Percentiles rank a stretch among this genome's conserved stretches.
Evolutionary conservation across 225 moss, liverwort and hornwort species (phyloP).

Genomic region (Marchantia paleacea): DNA sequence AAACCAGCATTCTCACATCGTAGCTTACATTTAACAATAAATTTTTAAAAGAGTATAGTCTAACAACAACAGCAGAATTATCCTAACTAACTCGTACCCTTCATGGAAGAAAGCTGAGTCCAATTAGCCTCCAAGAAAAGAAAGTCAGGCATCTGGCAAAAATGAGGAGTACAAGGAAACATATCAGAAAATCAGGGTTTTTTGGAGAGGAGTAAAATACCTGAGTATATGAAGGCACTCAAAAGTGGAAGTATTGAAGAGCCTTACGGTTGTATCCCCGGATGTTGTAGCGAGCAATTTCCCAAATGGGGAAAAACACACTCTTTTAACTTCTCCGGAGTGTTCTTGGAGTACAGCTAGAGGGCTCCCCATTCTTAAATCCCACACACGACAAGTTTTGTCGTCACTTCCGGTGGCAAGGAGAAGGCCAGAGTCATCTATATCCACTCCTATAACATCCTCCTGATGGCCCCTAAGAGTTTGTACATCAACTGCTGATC

Average conservation of each 20-base stretch:
- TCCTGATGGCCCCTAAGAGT: constrained; percentile 89
- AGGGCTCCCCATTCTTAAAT: constrained; percentile 86
- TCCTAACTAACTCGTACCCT: too few relatives aligned
- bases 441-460: constrained; percentile 99
- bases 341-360: constrained; percentile 75
- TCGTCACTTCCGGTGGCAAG: constrained; percentile 98
- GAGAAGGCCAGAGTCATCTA: constrained; percentile 89
- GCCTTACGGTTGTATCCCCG: constrained; percentile 90
- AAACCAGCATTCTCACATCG: too few relatives aligned
- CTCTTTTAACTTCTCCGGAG: constrained; percentile 94
- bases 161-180: background rate
- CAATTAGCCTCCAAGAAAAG: too few relatives aligned
- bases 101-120: too few relatives aligned
- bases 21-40: too few relatives aligned
- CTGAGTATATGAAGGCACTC: constrained; percentile 76
- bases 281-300: constrained; percentile 93
- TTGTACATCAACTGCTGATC: constrained; percentile 91
- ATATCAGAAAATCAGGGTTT: background rate
- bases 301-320: constrained; percentile 91
- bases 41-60: too few relatives aligned
- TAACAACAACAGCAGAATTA: too few relatives aligned
- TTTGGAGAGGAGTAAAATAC: constrained; percentile 26
- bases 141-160: too few relatives aligned
- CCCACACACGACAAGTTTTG: constrained; percentile 98
- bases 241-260: constrained; percentile 87